phyloP scores from a whole-genome alignment of 495 filamentous ascomycete species.

The Podospora australis region DNA sequence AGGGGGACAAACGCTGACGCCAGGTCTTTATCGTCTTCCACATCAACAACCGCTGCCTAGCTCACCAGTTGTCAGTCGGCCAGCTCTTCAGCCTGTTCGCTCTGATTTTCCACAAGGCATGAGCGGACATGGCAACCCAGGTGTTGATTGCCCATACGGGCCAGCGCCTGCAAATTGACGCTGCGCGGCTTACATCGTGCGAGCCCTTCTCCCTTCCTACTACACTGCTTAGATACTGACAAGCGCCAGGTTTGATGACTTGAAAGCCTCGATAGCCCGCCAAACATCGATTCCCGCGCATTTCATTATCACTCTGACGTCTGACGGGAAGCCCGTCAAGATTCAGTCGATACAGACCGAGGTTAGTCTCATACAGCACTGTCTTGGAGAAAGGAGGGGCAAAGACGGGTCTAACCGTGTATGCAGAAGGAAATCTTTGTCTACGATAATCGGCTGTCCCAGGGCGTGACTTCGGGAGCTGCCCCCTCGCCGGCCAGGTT shows the following conservation, averaged over 20 bases:
- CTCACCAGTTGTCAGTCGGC: neutral
- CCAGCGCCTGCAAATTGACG: slow-evolving; percentile 69
- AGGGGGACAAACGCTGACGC: too few relatives aligned
- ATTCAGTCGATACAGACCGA: slow-evolving; percentile 67
- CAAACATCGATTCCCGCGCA: slow-evolving; percentile 59
- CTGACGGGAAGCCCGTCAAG: slow-evolving; percentile 74
- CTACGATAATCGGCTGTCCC: slow-evolving; percentile 67
- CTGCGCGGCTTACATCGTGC: slow-evolving; percentile 62
- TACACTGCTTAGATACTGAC: slow-evolving; percentile 5
- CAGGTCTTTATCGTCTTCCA: too few relatives aligned
- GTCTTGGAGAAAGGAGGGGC: neutral
- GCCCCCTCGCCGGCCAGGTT: slow-evolving; percentile 37
- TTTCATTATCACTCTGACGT: slow-evolving; percentile 75
- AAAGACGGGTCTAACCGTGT: slow-evolving; percentile 7
- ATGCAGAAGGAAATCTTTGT: slow-evolving; percentile 79
- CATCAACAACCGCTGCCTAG: neutral
- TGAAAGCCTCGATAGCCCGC: slow-evolving; percentile 66
- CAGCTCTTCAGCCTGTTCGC: neutral
- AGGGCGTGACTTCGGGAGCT: slow-evolving; percentile 35
- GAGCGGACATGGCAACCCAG: slow-evolving; percentile 55
- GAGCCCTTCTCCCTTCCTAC: slow-evolving; percentile 21
- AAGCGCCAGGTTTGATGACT: slow-evolving; percentile 42
- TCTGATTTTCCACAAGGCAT: slow-evolving; percentile 19
- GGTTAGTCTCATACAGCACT: slow-evolving; percentile 40
- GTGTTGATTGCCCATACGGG: slow-evolving; percentile 86